These are phyloP conservation scores for Globisporangium lucens DNA, from an alignment of 352 stramenopile species.

Conservation along the genomic window DNA sequence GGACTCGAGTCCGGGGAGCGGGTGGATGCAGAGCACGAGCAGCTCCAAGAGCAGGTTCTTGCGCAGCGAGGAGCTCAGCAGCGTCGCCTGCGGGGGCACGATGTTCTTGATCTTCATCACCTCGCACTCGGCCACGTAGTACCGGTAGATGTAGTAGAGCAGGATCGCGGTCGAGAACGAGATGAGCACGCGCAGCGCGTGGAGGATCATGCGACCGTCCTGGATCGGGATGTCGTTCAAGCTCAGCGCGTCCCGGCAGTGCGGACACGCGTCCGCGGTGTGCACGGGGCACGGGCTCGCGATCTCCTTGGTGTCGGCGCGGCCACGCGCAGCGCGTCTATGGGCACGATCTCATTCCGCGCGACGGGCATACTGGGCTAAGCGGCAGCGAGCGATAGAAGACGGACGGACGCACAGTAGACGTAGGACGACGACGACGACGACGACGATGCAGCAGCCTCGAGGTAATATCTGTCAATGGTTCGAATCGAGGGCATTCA, in stretches of 20 bases:
- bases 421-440: not conserved
- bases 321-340: constrained; percentile 15
- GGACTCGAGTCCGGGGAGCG: constrained; percentile 64
- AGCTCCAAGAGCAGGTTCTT: constrained; percentile 46
- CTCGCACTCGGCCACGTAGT: constrained; percentile 64
- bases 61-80: constrained; percentile 58
- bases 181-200: constrained; percentile 62
- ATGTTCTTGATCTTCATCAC: constrained; percentile 84
- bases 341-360: constrained; percentile 66
- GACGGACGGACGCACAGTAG: not conserved
- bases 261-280: constrained; percentile 29
- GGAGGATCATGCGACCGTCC: constrained; percentile 63
- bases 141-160: constrained; percentile 69
- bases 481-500: constrained; percentile 2
- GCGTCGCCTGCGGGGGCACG: constrained; percentile 58
- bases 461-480: not conserved
- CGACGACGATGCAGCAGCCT: not conserved
- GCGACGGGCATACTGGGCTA: constrained; percentile 35
- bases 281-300: constrained; percentile 31
- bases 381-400: not conserved
- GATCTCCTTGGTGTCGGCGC: constrained; percentile 29
- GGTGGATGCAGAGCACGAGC: constrained; percentile 50
- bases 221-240: constrained; percentile 27
- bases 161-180: constrained; percentile 59
- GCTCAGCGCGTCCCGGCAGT: constrained; percentile 31